A percentile compares a stretch with the other conserved stretches of the same genome.
phyloP scores from a whole-genome alignment of 1,284 basidiomycete species.

The Sanghuangporus sanghuang region DNA sequence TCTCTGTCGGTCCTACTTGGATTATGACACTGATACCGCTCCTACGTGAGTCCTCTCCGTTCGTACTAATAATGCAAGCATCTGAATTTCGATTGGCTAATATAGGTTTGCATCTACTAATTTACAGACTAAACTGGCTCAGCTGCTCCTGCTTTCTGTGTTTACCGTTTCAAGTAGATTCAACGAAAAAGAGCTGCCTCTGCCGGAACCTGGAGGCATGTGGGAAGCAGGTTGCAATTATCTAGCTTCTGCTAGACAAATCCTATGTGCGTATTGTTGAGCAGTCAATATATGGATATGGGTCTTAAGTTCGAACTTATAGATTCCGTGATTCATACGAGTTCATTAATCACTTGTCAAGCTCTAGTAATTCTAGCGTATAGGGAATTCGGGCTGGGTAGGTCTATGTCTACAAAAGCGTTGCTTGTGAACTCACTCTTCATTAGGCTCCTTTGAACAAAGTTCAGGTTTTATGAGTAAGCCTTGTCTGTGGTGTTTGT shows the following conservation, averaged over 20 bases:
- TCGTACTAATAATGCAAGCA: constrained; percentile 26
- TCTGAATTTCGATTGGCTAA: background rate
- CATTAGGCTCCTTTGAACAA: constrained; percentile 63
- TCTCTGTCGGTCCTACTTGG: constrained; percentile 55
- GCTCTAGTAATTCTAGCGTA: constrained; percentile 74
- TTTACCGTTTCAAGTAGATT: constrained; percentile 77
- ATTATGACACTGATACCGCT: background rate
- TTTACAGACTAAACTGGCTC: constrained; percentile 43
- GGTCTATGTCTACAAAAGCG: constrained; percentile 2
- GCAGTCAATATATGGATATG: constrained; percentile 4
- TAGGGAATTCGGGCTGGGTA: constrained; percentile 77
- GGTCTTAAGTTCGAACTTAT: constrained; percentile 2
- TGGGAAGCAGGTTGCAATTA: constrained; percentile 72
- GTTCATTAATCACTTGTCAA: constrained; percentile 66
- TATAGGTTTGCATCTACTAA: constrained; percentile 28
- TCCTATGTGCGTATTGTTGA: constrained; percentile 47
- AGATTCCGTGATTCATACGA: constrained; percentile 66
- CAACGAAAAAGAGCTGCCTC: constrained; percentile 42
- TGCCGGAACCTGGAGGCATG: constrained; percentile 47
- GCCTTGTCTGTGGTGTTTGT: constrained; percentile 21
- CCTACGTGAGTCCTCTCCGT: background rate
- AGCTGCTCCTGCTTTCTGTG: constrained; percentile 70
- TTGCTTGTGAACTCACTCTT: background rate
- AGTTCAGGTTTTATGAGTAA: constrained; percentile 77
- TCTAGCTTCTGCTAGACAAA: constrained; percentile 56